Percentiles rank a stretch among this genome's conserved stretches.
Conservation (phyloP, 2,329 filamentous ascomycete species). For the Aspergillus sp. region DNA sequence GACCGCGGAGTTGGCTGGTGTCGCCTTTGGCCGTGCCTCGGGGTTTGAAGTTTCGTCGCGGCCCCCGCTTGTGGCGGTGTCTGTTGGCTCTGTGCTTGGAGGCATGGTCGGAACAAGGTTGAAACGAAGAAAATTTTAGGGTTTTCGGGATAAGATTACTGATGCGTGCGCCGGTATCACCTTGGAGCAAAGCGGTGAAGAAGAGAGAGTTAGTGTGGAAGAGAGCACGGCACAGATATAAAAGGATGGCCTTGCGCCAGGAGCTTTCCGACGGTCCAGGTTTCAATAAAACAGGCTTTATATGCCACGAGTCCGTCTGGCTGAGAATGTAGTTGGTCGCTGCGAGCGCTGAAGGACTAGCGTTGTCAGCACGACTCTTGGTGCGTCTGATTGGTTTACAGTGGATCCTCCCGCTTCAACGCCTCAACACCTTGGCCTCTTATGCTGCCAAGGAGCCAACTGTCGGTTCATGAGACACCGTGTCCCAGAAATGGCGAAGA, state of each 20-base stretch:
- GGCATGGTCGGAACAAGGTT: no score
- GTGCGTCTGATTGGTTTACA: not conserved
- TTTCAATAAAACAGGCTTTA: not conserved
- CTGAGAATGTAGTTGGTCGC: not conserved
- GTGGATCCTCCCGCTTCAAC: not conserved
- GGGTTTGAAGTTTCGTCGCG: slow-evolving; percentile 6
- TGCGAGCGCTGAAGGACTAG: not conserved
- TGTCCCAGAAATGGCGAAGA: not conserved
- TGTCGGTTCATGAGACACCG: not conserved
- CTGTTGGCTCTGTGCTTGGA: slow-evolving; percentile 7
- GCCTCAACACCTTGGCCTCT: not conserved
- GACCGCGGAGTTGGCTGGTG: no score
- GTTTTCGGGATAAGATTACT: no score
- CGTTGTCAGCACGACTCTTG: not conserved
- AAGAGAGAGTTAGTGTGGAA: no score
- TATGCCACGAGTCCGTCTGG: not conserved
- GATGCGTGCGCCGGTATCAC: not conserved
- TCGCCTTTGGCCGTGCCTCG: no score
- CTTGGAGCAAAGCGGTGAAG: not conserved
- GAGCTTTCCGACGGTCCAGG: not conserved
- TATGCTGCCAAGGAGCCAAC: not conserved
- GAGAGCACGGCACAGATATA: not conserved
- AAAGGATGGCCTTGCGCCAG: not conserved
- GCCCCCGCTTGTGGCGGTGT: slow-evolving; percentile 5
- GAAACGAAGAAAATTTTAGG: no score